A percentile compares a stretch with the other conserved stretches of the same genome.
These are phyloP conservation scores for Knufia petricola DNA, from an alignment of 2,329 filamentous ascomycete genomes.

Conservation along the genomic window DNA sequence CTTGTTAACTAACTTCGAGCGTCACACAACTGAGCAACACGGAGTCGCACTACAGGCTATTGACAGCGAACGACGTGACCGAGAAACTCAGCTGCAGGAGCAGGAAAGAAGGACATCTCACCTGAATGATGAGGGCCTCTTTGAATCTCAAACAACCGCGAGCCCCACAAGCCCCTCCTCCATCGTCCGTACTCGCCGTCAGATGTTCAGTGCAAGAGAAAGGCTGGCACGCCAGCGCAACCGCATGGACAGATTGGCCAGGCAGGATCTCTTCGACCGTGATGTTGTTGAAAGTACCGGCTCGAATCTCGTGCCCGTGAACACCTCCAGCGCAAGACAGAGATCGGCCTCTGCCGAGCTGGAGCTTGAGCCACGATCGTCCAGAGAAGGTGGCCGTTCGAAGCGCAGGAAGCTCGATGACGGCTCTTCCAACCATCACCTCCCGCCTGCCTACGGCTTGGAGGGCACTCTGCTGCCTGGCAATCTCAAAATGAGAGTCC, in stretches of 20 bases:
- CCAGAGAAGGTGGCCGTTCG: conserved; percentile 29
- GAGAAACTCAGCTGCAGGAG: conserved; percentile 19
- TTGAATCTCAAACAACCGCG: conserved; percentile 12
- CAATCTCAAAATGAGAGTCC: conserved; percentile 55
- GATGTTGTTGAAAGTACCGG: not conserved
- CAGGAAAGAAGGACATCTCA: conserved; percentile 24
- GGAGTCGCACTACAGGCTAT: conserved; percentile 31
- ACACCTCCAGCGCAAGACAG: not conserved
- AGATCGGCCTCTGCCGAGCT: not conserved
- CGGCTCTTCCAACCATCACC: conserved; percentile 43
- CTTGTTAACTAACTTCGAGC: conserved; percentile 29
- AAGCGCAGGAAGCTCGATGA: conserved; percentile 65
- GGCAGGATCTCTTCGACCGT: conserved; percentile 2
- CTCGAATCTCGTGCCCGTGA: not conserved
- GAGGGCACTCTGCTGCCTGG: conserved; percentile 82
- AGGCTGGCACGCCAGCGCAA: conserved; percentile 18
- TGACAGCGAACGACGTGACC: conserved; percentile 31
- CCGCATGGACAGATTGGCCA: conserved; percentile 11
- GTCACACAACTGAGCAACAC: conserved; percentile 26
- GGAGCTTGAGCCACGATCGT: not conserved
- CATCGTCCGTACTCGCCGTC: conserved; percentile 20
- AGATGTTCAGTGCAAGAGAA: conserved; percentile 24
- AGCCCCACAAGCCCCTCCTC: conserved; percentile 13
- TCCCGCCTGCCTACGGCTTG: conserved; percentile 67
- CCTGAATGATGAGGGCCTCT: conserved; percentile 4